phyloP scores from a whole-genome alignment of 2,329 filamentous ascomycete species.

The Taxawa tesnikishii region DNA sequence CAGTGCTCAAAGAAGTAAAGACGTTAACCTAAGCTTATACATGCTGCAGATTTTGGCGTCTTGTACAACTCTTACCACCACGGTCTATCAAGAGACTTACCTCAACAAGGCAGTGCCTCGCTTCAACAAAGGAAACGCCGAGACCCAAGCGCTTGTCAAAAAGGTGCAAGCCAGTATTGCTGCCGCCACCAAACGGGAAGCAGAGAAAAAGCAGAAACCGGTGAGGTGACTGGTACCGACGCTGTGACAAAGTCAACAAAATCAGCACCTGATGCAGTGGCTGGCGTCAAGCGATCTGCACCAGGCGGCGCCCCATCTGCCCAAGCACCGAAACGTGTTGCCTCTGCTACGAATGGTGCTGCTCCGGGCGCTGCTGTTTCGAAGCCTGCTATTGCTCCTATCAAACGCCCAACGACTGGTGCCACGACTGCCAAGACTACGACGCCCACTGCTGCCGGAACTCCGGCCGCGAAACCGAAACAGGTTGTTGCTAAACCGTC shows the following conservation, averaged over 20 bases:
- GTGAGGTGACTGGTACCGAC: too few species aligned
- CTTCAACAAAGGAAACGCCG: constrained; percentile 53
- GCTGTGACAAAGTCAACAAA: too few species aligned
- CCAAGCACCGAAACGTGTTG: constrained; percentile 22
- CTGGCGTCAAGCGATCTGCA: constrained; percentile 20
- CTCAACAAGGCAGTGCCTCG: constrained; percentile 52
- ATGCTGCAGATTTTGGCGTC: constrained; percentile 45
- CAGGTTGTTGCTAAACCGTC: constrained; percentile 31
- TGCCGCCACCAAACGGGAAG: constrained; percentile 27
- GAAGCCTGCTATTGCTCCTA: constrained; percentile 7
- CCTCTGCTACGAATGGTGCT: constrained; percentile 6
- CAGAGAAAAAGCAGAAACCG: constrained; percentile 17
- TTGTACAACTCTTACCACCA: constrained; percentile 50
- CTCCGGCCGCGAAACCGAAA: constrained; percentile 18
- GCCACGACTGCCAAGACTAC: constrained; percentile 14
- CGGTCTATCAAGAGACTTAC: constrained; percentile 49
- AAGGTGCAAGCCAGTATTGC: constrained; percentile 34
- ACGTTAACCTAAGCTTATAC: too few species aligned
- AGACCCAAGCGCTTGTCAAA: constrained; percentile 49
- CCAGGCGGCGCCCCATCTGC: constrained; percentile 6
- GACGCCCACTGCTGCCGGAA: constrained; percentile 9
- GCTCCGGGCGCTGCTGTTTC: constrained; percentile 3
- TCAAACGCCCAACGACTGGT: constrained; percentile 10
- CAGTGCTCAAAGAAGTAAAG: too few species aligned
- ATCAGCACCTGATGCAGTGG: constrained; percentile 13